phyloP scores from a whole-genome alignment of 2,329 filamentous ascomycete genomes.

The Chaetomium olivaceum region DNA sequence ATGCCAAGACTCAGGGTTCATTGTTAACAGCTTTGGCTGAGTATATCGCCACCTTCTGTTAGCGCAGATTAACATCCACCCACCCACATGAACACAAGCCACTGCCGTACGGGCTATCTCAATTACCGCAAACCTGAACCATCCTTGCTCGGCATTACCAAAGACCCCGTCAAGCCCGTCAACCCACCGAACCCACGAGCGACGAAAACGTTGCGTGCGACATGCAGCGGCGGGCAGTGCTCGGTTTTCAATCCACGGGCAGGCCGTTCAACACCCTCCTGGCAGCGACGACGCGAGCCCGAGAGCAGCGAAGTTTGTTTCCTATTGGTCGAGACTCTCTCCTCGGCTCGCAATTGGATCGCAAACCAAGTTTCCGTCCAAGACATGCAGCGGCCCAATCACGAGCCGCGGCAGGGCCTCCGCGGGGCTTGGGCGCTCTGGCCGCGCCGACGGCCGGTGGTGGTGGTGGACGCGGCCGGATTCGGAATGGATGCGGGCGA shows the following conservation, averaged over 20 bases:
- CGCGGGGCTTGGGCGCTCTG: not conserved
- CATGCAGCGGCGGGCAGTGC: slow-evolving; percentile 2
- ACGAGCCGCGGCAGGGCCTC: not conserved
- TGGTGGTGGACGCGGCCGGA: slow-evolving; percentile 6
- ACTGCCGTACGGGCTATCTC: not conserved
- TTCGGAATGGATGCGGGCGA: slow-evolving; percentile 21
- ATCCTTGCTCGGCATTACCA: not conserved
- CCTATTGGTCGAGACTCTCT: not conserved
- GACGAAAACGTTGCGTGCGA: not conserved
- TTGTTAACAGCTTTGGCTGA: not conserved
- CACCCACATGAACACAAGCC: not conserved
- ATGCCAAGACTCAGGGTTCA: not conserved
- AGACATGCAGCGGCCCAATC: slow-evolving; percentile 13
- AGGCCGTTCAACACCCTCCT: not conserved
- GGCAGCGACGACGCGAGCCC: not conserved
- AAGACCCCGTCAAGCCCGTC: not conserved
- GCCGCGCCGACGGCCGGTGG: not conserved
- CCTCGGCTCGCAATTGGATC: not conserved
- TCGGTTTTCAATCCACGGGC: not conserved
- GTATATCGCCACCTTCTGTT: not conserved
- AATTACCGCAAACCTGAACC: not conserved
- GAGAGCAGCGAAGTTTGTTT: not conserved
- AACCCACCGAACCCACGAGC: not conserved
- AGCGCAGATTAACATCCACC: not conserved
- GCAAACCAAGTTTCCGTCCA: slow-evolving; percentile 5